Conservation (phyloP, 2,329 filamentous ascomycete species). For the Aspergillus oerlinghausenensis region DNA sequence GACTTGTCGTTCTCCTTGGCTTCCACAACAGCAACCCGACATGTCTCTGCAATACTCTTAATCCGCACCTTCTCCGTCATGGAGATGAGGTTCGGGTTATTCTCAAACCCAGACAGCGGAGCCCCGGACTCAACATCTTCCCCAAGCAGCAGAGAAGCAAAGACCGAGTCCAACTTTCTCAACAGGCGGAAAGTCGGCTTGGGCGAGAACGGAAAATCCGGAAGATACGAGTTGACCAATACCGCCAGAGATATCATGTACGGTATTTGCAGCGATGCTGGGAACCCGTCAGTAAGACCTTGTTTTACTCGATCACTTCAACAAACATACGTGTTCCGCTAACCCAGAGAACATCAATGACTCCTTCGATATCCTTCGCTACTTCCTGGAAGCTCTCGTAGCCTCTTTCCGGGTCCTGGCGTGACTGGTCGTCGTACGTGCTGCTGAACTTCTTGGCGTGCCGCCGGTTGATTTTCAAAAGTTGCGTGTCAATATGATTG, state of each 20-base stretch:
- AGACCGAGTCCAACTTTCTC: conserved; percentile 76
- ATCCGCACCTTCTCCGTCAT: conserved; percentile 86
- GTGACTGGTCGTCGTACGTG: conserved; percentile 22
- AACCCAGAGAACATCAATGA: conserved; percentile 81
- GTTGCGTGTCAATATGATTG: conserved; percentile 51
- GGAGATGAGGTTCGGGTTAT: conserved; percentile 50
- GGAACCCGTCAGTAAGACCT: neutral
- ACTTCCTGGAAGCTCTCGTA: conserved; percentile 65
- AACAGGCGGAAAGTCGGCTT: conserved; percentile 66
- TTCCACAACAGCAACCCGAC: conserved; percentile 65
- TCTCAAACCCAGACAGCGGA: conserved; percentile 65
- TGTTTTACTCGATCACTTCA: too few relatives aligned
- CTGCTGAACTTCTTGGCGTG: conserved; percentile 50
- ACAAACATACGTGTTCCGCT: conserved; percentile 71
- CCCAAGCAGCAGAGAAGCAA: conserved; percentile 68
- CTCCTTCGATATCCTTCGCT: conserved; percentile 65
- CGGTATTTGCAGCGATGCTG: conserved; percentile 75
- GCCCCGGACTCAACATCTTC: conserved; percentile 62
- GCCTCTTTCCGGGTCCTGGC: conserved; percentile 39
- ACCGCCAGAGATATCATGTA: conserved; percentile 76
- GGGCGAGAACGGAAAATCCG: conserved; percentile 65
- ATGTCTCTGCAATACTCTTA: conserved; percentile 73
- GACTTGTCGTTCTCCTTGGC: conserved; percentile 50
- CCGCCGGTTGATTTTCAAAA: conserved; percentile 49
- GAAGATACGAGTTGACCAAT: conserved; percentile 66